These are phyloP conservation scores for Cyclotella distinguenda DNA, from an alignment of 108 stramenopile species.

Conservation along the genomic window DNA sequence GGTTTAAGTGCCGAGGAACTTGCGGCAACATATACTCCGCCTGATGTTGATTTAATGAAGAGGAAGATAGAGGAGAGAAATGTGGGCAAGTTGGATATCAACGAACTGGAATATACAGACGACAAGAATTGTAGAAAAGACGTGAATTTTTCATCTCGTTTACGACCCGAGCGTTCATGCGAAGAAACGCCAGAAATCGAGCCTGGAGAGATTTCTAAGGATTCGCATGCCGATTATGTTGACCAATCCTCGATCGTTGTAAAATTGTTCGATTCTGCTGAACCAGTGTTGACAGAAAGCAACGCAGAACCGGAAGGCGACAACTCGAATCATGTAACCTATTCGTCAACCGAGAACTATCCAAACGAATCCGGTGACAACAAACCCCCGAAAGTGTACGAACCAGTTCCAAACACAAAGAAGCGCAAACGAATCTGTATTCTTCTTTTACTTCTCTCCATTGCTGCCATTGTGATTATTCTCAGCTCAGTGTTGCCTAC, in stretches of 20 bases:
- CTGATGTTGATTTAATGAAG: not conserved
- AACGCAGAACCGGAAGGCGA: no score
- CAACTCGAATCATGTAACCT: no score
- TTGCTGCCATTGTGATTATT: not conserved
- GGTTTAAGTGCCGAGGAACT: slow-evolving; percentile 10
- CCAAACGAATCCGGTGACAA: not conserved
- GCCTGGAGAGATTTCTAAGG: no score
- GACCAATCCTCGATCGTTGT: no score
- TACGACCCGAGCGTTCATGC: not conserved
- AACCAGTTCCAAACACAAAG: not conserved
- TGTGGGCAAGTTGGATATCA: slow-evolving; percentile 8
- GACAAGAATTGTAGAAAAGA: not conserved
- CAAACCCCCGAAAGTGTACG: not conserved
- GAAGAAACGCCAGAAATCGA: no score
- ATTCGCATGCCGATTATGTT: no score
- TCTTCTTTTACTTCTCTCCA: not conserved
- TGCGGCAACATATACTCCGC: slow-evolving; percentile 4
- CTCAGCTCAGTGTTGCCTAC: not conserved
- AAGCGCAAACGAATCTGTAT: not conserved
- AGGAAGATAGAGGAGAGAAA: not conserved
- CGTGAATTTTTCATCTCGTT: not conserved
- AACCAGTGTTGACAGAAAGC: no score
- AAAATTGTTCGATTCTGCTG: no score
- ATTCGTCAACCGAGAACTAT: no score
- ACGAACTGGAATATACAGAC: not conserved